A percentile compares a stretch with the other conserved stretches of the same genome.
Conservation (phyloP, 495 filamentous ascomycete genomes). For the Penicillium malachiteum region DNA sequence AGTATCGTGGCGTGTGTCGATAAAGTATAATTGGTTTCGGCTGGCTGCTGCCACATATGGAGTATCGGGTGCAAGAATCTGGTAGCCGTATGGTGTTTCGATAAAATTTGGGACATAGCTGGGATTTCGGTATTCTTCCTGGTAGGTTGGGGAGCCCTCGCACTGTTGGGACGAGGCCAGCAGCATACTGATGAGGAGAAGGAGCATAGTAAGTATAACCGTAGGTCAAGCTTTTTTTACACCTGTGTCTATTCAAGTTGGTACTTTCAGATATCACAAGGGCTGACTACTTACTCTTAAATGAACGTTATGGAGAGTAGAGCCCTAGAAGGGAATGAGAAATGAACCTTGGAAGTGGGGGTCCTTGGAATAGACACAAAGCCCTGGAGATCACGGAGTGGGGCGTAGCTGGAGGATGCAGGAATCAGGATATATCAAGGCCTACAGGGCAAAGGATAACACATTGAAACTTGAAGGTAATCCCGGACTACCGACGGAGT, state of each 20-base stretch:
- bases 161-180: conserved; percentile 2
- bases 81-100: conserved; percentile 11
- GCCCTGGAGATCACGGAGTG: neutral
- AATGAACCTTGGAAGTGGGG: no score
- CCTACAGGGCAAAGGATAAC: neutral
- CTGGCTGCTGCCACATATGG: conserved; percentile 15
- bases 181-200: conserved; percentile 1
- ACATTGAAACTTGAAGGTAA: neutral
- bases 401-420: neutral
- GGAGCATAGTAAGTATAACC: neutral
- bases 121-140: conserved; percentile 13
- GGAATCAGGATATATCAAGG: neutral
- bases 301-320: no score
- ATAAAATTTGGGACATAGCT: conserved; percentile 14
- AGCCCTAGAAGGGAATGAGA: no score
- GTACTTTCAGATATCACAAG: neutral
- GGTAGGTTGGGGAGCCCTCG: conserved; percentile 1
- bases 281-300: neutral
- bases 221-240: neutral
- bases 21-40: conserved; percentile 14
- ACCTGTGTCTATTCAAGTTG: neutral
- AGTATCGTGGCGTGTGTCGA: conserved; percentile 18
- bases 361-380: neutral
- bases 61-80: conserved; percentile 19
- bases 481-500: conserved; percentile 1